phyloP scores from a whole-genome alignment of 306 rosid species.

The Castanea sativa region DNA sequence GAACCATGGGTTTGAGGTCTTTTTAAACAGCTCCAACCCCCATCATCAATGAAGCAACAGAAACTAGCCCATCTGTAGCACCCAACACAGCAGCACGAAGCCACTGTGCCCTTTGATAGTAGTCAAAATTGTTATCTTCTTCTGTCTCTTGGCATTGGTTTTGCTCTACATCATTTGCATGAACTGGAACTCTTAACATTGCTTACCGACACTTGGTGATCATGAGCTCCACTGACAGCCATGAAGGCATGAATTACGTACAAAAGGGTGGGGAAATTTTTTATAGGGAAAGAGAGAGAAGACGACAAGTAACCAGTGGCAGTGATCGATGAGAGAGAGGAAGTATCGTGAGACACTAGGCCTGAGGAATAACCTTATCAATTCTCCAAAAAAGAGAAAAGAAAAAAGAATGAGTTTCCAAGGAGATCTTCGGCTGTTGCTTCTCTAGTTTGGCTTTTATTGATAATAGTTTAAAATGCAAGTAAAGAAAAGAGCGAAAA shows the following conservation, averaged over 20 bases:
- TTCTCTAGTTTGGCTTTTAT: neutral
- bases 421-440: too few species aligned
- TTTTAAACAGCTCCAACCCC: slow-evolving; percentile 17
- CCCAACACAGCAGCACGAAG: slow-evolving; percentile 16
- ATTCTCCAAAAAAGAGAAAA: neutral
- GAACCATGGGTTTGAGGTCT: slow-evolving; percentile 13
- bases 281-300: neutral
- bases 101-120: slow-evolving; percentile 19
- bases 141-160: neutral
- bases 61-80: slow-evolving; percentile 21
- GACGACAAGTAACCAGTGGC: neutral
- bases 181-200: neutral
- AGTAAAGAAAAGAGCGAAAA: too few species aligned
- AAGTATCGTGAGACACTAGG: neutral
- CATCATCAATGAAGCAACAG: slow-evolving; percentile 20
- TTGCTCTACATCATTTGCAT: neutral
- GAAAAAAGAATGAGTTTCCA: neutral
- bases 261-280: neutral
- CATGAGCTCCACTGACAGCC: neutral
- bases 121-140: slow-evolving; percentile 5
- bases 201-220: neutral
- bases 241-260: neutral
- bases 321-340: neutral
- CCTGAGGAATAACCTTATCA: neutral
- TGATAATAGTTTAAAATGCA: too few species aligned